phyloP scores from a whole-genome alignment of 2,329 filamentous ascomycete species.

The Paecilomyces niveus region DNA sequence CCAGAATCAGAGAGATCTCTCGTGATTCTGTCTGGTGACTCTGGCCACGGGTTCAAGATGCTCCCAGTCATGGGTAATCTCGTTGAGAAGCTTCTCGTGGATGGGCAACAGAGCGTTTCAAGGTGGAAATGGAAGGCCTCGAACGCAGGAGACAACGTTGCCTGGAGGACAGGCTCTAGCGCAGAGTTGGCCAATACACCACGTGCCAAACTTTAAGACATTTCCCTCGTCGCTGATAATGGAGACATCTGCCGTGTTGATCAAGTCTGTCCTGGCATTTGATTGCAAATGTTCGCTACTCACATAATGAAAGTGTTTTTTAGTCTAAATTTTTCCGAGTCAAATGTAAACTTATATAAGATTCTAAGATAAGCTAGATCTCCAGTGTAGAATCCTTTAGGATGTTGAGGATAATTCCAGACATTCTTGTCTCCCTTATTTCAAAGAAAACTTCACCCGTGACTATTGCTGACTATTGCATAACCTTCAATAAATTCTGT shows the following conservation, averaged over 20 bases:
- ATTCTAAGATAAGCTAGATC: too few relatives aligned
- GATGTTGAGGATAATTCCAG: too few relatives aligned
- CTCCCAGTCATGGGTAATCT: slow-evolving; percentile 49
- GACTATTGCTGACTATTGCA: too few relatives aligned
- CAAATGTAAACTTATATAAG: too few relatives aligned
- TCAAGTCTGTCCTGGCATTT: background rate
- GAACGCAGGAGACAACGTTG: background rate
- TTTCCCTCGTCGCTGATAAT: background rate
- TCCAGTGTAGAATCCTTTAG: too few relatives aligned
- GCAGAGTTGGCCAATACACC: background rate
- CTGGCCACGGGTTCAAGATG: slow-evolving; percentile 58
- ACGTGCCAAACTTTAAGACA: background rate
- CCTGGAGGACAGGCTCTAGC: background rate
- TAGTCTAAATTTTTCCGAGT: too few relatives aligned
- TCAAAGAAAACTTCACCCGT: too few relatives aligned
- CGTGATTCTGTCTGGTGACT: slow-evolving; percentile 51
- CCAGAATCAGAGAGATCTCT: slow-evolving; percentile 42
- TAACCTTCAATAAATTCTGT: too few relatives aligned
- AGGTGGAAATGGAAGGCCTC: background rate
- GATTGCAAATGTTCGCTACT: too few relatives aligned
- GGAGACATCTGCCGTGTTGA: background rate
- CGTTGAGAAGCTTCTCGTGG: background rate
- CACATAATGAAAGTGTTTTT: too few relatives aligned
- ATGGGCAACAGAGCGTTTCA: background rate
- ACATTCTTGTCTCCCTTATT: too few relatives aligned